phyloP scores from a whole-genome alignment of 2,329 filamentous ascomycete species.

The Fusarium sp. region DNA sequence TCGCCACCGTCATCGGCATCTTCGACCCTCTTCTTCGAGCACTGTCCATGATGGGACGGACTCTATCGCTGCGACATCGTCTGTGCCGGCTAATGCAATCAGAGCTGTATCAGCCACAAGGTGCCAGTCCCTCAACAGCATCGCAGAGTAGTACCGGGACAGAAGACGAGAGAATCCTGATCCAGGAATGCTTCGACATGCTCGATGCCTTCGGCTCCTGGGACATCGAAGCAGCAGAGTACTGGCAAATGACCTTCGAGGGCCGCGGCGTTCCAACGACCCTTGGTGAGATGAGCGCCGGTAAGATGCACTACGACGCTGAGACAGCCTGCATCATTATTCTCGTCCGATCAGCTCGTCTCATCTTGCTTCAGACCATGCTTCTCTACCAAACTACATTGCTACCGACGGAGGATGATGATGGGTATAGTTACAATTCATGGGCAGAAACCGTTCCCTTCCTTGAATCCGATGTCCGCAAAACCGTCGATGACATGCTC shows the following conservation, averaged over 20 bases:
- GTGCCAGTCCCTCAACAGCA: neutral
- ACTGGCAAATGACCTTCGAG: conserved; percentile 46
- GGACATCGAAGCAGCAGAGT: conserved; percentile 45
- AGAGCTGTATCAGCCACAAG: neutral
- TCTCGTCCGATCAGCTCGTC: conserved; percentile 44
- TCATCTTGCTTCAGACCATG: conserved; percentile 45
- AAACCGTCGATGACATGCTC: conserved; percentile 47
- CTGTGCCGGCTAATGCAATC: conserved; percentile 10
- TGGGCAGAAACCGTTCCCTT: conserved; percentile 31
- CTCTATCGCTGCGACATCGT: conserved; percentile 28
- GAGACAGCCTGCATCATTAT: conserved; percentile 49
- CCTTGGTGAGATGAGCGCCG: conserved; percentile 40
- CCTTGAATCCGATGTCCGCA: conserved; percentile 38
- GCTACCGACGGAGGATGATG: neutral
- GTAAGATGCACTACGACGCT: conserved; percentile 39
- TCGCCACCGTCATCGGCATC: conserved; percentile 41
- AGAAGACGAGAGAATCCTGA: conserved; percentile 9
- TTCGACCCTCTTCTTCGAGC: conserved; percentile 46
- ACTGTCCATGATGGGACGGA: conserved; percentile 46
- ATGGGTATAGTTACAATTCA: conserved; percentile 6
- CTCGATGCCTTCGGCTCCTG: conserved; percentile 45
- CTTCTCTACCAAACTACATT: conserved; percentile 39
- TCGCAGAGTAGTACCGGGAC: neutral
- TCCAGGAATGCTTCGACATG: conserved; percentile 42
- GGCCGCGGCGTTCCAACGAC: conserved; percentile 41